Conservation (phyloP, 1,284 basidiomycete species). For the Afroboletus lepidellus region DNA sequence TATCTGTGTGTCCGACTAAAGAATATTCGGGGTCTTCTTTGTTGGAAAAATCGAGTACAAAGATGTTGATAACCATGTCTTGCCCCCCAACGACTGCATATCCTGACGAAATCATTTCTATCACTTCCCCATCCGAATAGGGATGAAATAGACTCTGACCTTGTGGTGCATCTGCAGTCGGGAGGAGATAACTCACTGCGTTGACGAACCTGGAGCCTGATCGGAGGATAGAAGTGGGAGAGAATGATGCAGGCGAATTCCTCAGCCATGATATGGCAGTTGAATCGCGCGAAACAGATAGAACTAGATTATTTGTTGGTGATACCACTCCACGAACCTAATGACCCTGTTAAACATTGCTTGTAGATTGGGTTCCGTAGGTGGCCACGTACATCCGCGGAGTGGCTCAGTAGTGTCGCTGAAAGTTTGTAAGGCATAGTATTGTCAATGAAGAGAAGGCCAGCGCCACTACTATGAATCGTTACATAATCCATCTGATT, state of each 20-base stretch:
- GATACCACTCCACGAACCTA: conserved; percentile 76
- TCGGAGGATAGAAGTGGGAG: conserved; percentile 53
- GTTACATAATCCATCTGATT: not conserved
- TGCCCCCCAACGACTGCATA: conserved; percentile 84
- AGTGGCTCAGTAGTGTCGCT: conserved; percentile 68
- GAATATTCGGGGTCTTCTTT: conserved; percentile 74
- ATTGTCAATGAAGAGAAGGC: not conserved
- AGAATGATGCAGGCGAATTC: conserved; percentile 50
- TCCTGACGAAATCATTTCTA: conserved; percentile 46
- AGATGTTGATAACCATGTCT: conserved; percentile 82
- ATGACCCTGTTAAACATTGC: conserved; percentile 22
- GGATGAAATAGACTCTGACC: conserved; percentile 41
- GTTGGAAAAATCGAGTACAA: conserved; percentile 52
- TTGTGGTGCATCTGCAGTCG: conserved; percentile 63
- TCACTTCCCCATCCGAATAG: conserved; percentile 9
- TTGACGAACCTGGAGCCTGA: conserved; percentile 81
- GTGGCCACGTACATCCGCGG: conserved; percentile 63
- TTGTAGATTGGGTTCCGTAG: not conserved
- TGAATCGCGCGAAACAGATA: conserved; percentile 88
- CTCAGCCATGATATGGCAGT: conserved; percentile 85
- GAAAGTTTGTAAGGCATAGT: conserved; percentile 83
- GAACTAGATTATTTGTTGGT: conserved; percentile 67
- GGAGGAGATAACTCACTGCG: conserved; percentile 75
- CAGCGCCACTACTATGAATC: not conserved
- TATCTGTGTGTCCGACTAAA: conserved; percentile 87